Evolutionary conservation across 805 yeast genomes (phyloP).

Genomic region (Starmerella stigmatis): DNA sequence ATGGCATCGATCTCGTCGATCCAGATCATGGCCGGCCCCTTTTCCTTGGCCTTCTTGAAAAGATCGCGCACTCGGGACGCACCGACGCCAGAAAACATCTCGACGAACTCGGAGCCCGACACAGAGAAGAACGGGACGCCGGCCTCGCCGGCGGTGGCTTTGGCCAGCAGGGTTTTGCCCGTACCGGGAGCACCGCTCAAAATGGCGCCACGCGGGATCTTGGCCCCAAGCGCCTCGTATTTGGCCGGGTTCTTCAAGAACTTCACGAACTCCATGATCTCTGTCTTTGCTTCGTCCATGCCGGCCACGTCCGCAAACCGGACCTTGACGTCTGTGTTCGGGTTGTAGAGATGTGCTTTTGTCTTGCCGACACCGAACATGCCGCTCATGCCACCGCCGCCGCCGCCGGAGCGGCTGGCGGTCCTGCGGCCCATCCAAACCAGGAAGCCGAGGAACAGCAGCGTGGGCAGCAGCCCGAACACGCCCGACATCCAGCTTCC

Average conservation of each 20-base stretch:
- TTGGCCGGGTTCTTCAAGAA: constrained; percentile 76
- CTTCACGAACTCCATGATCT: constrained; percentile 89
- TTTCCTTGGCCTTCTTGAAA: constrained; percentile 78
- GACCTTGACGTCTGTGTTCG: constrained; percentile 70
- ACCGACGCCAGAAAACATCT: constrained; percentile 95
- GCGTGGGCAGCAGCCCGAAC: constrained; percentile 69
- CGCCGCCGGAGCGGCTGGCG: constrained; percentile 32
- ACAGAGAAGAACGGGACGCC: constrained; percentile 87
- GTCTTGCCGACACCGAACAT: constrained; percentile 62
- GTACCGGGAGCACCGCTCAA: constrained; percentile 95
- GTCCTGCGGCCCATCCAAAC: constrained; percentile 52
- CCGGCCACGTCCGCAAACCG: constrained; percentile 89
- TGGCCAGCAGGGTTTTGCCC: constrained; percentile 85
- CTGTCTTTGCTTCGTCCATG: constrained; percentile 87
- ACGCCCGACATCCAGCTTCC: constrained; percentile 53
- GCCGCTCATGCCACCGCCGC: constrained; percentile 53
- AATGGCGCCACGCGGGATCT: constrained; percentile 91
- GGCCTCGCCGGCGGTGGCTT: constrained; percentile 95
- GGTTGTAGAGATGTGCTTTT: constrained; percentile 64
- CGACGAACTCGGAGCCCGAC: constrained; percentile 91
- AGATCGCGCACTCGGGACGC: constrained; percentile 89
- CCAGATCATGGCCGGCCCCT: constrained; percentile 82
- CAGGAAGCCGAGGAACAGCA: constrained; percentile 68
- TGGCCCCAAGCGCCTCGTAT: constrained; percentile 82
- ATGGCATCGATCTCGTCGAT: constrained; percentile 95